Conservation (phyloP, 352 stramenopile genomes). For the Phytophthora pluvialis region DNA sequence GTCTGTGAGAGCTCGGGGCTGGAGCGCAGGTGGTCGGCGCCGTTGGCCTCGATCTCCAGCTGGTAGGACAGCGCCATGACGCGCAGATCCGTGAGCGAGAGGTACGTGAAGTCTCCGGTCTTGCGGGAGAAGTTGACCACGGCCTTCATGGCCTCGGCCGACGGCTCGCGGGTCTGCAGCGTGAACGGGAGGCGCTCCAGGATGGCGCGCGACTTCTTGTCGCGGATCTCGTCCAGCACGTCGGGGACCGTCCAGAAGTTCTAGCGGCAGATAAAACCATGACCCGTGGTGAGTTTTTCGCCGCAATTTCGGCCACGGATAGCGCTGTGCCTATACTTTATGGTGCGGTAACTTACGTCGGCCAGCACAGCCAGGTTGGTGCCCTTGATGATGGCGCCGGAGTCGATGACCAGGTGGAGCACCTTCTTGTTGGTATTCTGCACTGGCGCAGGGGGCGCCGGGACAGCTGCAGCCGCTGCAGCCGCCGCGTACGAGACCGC, state of each 20-base stretch:
- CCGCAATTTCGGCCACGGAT: conserved; percentile 2
- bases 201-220: conserved; percentile 74
- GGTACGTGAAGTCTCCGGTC: conserved; percentile 85
- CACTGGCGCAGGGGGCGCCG: not conserved
- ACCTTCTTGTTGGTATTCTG: conserved; percentile 65
- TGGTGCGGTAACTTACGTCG: conserved; percentile 44
- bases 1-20: conserved; percentile 74
- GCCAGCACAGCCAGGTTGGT: conserved; percentile 76
- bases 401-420: conserved; percentile 83
- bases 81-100: conserved; percentile 87
- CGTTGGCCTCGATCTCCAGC: conserved; percentile 81
- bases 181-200: conserved; percentile 80
- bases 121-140: conserved; percentile 87
- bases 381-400: conserved; percentile 89
- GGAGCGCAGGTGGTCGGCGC: conserved; percentile 70
- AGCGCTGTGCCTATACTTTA: conserved; percentile 1
- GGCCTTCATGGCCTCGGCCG: conserved; percentile 75
- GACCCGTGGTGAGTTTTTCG: conserved; percentile 14
- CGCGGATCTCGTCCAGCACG: conserved; percentile 85
- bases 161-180: conserved; percentile 82
- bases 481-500: conserved; percentile 15
- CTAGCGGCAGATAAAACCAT: conserved; percentile 22
- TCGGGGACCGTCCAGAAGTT: conserved; percentile 90
- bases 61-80: conserved; percentile 91
- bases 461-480: conserved; percentile 11